Evolutionary conservation across 371 early-diverging fungal species (phyloP).

Genomic region (Syncephalastrum monosporum): DNA sequence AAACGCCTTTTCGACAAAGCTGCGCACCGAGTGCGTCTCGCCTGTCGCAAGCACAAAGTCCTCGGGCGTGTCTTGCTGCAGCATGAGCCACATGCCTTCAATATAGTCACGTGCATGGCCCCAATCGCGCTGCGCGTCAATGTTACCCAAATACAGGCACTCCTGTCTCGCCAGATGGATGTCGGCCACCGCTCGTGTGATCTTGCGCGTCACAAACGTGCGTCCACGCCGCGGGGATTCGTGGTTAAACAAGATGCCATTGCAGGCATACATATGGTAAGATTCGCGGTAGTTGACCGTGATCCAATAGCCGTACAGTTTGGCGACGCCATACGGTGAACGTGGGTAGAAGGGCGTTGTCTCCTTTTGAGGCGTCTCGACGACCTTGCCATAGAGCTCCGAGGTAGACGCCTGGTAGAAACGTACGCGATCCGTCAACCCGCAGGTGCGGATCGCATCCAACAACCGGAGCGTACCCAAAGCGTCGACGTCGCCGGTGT

Average conservation of each 20-base stretch:
- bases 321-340: conserved; percentile 86
- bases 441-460: conserved; percentile 81
- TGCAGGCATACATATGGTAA: conserved; percentile 81
- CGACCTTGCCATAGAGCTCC: conserved; percentile 83
- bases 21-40: conserved; percentile 83
- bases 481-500: conserved; percentile 87
- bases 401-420: conserved; percentile 88
- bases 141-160: conserved; percentile 78
- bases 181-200: conserved; percentile 79
- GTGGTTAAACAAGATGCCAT: conserved; percentile 87
- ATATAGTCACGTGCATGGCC: conserved; percentile 87
- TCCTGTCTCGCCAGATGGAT: conserved; percentile 72
- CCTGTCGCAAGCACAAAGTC: conserved; percentile 87
- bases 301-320: conserved; percentile 85
- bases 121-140: conserved; percentile 89
- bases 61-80: conserved; percentile 77
- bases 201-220: conserved; percentile 86
- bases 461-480: conserved; percentile 80
- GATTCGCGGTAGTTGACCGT: conserved; percentile 84
- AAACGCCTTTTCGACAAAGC: conserved; percentile 83
- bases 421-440: conserved; percentile 65
- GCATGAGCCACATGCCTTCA: conserved; percentile 89
- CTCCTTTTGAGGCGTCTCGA: conserved; percentile 81
- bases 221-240: conserved; percentile 84
- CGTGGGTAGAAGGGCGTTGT: conserved; percentile 88